Base-by-base conservation (phyloP, 1,284 basidiomycete species). In the Uromyces viciae-fabae region DNA sequence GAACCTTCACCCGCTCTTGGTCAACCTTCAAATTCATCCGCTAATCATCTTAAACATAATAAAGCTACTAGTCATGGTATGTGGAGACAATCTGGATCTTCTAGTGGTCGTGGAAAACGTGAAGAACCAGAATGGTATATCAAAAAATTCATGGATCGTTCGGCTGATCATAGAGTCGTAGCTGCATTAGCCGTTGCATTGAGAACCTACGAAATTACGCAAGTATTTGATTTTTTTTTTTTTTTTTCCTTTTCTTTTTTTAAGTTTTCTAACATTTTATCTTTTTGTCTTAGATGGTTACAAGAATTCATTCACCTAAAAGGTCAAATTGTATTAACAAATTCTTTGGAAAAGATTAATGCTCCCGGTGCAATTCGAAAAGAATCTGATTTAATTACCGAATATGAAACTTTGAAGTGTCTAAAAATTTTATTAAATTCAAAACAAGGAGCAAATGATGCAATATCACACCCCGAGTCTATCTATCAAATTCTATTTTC, bases 351-450 rank as follows among this genome's bases (percentile, higher is more conserved):
- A 82, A 91, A 91, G 83, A 89, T 93, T 74, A 93, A 91, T 85
- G 89, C 60, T 56, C 64, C 83, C 62, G 58, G 22, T 52, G 69
- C 56, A 19, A 81, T 8, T 82, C 93, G 92, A 83, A 89, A 88
- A 68, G 90, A 91, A 75, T 86, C 87, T 33, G 94, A 98, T 83
- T 88, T 86, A 49, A 87, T 88, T 22, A 88, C 97, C 66, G 96
- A 98, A 86, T 91, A 94, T 81, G 95, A 98, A 87, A 89, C 95
- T 68, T 90, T 94, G 81, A 97, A 95, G 86, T 95, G 93, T 84
- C 87, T 98, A 82, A 92, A 91, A 84, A 91, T 91, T 49, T 92
- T 97, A 49, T 88, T 98, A 80, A 96, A 96, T 85, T 90, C 88
- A 83, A 88, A 89, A 82, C 87, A 88, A 82, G 94, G 92, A 64